Percentiles rank a stretch among this genome's conserved stretches.
Evolutionary conservation across 495 filamentous ascomycete genomes (phyloP).

Genomic region (Hyaloscypha bicolor): DNA sequence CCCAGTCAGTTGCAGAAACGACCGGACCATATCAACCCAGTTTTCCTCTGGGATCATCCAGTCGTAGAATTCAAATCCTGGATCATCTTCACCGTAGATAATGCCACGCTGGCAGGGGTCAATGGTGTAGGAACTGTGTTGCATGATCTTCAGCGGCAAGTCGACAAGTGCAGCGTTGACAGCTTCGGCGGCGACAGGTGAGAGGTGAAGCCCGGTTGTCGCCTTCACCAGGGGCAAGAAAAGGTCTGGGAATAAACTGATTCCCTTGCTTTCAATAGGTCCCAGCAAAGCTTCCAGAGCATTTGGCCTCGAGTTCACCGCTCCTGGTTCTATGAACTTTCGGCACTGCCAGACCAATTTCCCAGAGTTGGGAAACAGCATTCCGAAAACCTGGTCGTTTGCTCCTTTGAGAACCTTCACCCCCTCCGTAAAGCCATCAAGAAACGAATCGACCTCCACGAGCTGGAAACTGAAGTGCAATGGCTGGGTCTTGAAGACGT

Average conservation of each 20-base stretch:
- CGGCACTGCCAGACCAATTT: too few relatives aligned
- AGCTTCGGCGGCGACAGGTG: not conserved
- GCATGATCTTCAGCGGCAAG: not conserved
- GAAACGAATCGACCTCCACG: too few relatives aligned
- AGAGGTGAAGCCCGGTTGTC: not conserved
- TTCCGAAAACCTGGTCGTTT: too few relatives aligned
- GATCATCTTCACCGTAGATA: not conserved
- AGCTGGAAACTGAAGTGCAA: too few relatives aligned
- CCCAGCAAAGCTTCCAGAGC: not conserved
- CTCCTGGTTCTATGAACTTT: not conserved
- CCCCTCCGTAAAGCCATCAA: too few relatives aligned
- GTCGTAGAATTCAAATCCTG: constrained; percentile 1
- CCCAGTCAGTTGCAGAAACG: not conserved
- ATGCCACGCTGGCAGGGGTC: constrained; percentile 1
- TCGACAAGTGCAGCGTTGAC: not conserved
- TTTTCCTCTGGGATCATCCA: constrained; percentile 3
- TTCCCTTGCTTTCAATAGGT: constrained; percentile 1
- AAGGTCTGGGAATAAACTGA: not conserved
- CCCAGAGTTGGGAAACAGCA: too few relatives aligned
- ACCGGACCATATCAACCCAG: not conserved
- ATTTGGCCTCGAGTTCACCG: not conserved
- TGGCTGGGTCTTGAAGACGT: too few relatives aligned
- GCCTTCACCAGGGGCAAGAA: too few relatives aligned
- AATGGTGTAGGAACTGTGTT: not conserved
- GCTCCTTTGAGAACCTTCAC: not conserved